Conservation (phyloP, 2,329 filamentous ascomycete genomes). For the Fusarium sp. region DNA sequence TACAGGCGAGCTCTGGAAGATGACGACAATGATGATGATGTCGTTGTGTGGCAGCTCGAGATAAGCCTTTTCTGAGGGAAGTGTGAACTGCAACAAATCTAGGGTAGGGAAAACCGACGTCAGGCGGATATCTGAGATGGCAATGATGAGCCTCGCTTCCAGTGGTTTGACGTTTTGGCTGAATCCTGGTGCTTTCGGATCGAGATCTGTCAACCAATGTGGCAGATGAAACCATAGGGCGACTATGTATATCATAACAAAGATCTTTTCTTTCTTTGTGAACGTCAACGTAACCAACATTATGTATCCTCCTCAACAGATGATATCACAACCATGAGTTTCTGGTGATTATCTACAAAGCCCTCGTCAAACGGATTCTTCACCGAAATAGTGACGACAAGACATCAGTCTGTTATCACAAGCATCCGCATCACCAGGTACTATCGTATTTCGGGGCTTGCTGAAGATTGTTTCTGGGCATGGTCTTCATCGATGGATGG, state of each 20-base stretch:
- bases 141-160: constrained; percentile 10
- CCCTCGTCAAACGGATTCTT: neutral
- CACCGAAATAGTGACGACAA: neutral
- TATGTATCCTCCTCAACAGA: no score
- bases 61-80: constrained; percentile 3
- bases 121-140: neutral
- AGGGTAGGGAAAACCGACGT: constrained; percentile 1
- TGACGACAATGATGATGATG: constrained; percentile 27
- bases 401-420: neutral
- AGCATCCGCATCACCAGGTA: neutral
- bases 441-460: neutral
- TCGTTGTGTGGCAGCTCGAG: constrained; percentile 3
- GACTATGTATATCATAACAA: neutral
- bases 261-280: constrained; percentile 13
- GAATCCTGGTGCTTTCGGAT: neutral
- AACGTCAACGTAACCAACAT: no score
- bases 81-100: neutral
- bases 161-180: neutral
- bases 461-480: neutral
- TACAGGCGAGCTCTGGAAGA: constrained; percentile 9
- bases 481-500: neutral
- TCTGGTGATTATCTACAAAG: neutral
- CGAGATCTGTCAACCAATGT: neutral
- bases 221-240: neutral
- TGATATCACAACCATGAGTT: neutral